These are phyloP conservation scores for Pyrenula aspistea DNA, from an alignment of 495 filamentous ascomycete genomes.

Conservation along the genomic window DNA sequence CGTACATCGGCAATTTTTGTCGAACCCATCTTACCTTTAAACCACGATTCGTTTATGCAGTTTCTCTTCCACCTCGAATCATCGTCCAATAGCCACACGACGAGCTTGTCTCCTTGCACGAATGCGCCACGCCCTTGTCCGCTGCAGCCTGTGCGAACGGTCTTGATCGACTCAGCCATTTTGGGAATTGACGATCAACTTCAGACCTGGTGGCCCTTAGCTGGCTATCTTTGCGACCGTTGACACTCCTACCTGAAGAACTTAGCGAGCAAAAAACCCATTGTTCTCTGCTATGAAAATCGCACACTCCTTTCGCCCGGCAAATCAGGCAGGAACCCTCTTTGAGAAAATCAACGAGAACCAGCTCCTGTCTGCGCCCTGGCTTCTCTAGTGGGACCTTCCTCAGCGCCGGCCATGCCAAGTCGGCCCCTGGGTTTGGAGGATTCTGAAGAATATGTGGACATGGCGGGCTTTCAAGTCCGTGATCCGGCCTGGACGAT, in stretches of 20 bases:
- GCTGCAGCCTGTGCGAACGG: not conserved
- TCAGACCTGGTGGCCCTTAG: too few species aligned
- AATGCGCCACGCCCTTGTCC: not conserved
- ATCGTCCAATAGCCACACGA: not conserved
- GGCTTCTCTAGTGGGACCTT: not conserved
- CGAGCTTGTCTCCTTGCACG: not conserved
- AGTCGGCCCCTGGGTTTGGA: not conserved
- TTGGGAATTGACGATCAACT: too few species aligned
- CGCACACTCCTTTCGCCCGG: not conserved
- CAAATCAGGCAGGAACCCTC: not conserved
- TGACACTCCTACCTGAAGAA: too few species aligned
- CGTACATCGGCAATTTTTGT: not conserved
- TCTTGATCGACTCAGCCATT: not conserved
- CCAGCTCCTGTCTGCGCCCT: not conserved
- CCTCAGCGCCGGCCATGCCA: not conserved
- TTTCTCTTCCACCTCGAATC: too few species aligned
- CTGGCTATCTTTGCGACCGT: too few species aligned
- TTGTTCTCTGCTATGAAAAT: not conserved
- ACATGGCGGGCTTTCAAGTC: not conserved
- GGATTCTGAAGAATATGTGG: not conserved
- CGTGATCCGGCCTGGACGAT: not conserved
- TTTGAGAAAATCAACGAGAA: not conserved
- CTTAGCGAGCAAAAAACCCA: not conserved
- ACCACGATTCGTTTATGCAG: not conserved
- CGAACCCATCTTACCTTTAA: not conserved